These are phyloP conservation scores for Astrothelium macrocarpum DNA, from an alignment of 495 filamentous ascomycete genomes.

Conservation along the genomic window DNA sequence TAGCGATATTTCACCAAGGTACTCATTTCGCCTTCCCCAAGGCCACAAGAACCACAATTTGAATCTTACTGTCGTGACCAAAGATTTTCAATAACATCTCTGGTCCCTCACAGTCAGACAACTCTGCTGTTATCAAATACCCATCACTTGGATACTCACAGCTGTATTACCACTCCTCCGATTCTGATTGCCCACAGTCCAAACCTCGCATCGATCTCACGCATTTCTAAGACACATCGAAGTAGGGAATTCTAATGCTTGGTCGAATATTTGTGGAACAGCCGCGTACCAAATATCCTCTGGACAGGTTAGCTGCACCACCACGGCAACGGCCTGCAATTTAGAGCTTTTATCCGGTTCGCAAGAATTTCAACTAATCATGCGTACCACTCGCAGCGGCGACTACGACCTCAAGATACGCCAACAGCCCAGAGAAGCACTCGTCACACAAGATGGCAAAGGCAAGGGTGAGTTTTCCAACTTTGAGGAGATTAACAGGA, in stretches of 20 bases:
- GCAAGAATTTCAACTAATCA: constrained; percentile 3
- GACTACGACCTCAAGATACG: constrained; percentile 21
- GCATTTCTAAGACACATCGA: not conserved
- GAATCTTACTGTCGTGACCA: not conserved
- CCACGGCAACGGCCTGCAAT: constrained; percentile 1
- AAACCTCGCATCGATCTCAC: not conserved
- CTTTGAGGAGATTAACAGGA: not conserved
- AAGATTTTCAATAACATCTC: not conserved
- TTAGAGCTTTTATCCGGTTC: constrained; percentile 2
- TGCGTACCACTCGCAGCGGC: constrained; percentile 13
- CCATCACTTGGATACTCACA: not conserved
- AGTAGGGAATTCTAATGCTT: not conserved
- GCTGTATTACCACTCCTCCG: not conserved
- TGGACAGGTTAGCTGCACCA: constrained; percentile 7
- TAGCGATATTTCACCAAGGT: not conserved
- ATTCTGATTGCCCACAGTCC: not conserved
- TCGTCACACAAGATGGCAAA: constrained; percentile 27
- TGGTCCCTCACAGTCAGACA: not conserved
- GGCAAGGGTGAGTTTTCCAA: constrained; percentile 27
- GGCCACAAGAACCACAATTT: constrained; percentile 1
- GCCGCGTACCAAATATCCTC: not conserved
- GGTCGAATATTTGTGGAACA: constrained; percentile 1
- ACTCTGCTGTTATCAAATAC: not conserved
- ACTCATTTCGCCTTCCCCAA: not conserved
- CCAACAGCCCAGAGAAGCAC: constrained; percentile 29